Conservation (phyloP, 768 basidiomycete species). For the Lentinula guzmanii region DNA sequence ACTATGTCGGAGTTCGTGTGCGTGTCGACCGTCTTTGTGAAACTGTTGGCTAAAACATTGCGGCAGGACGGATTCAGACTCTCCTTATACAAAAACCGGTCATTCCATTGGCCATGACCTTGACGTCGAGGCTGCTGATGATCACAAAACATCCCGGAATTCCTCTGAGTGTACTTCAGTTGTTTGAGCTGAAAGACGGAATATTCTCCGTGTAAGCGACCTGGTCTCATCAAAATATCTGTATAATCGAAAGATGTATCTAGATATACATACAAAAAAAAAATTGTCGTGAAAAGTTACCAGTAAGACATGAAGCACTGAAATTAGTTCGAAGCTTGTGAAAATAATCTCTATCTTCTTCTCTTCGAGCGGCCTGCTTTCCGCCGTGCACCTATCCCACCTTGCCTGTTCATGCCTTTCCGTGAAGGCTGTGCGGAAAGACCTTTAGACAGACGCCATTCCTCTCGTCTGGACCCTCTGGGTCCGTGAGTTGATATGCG, state of each 20-base stretch:
- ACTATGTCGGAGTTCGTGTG: constrained; percentile 54
- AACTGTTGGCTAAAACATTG: not conserved
- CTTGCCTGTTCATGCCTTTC: constrained; percentile 63
- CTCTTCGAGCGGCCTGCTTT: constrained; percentile 69
- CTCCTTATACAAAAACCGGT: not conserved
- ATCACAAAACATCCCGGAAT: not conserved
- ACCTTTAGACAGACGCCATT: constrained; percentile 82
- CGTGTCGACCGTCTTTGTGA: constrained; percentile 12
- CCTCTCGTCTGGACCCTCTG: constrained; percentile 68
- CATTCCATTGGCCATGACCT: not conserved
- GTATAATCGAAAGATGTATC: not conserved
- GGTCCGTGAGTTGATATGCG: constrained; percentile 79
- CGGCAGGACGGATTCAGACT: not conserved
- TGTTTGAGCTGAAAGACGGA: not conserved
- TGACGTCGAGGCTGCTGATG: not conserved
- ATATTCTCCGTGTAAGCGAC: not conserved
- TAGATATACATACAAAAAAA: not conserved
- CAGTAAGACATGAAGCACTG: no score
- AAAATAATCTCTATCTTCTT: constrained; percentile 43
- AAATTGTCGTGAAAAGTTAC: no score
- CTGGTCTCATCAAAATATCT: no score
- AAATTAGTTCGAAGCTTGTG: not conserved
- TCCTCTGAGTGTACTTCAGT: not conserved
- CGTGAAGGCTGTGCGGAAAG: constrained; percentile 44
- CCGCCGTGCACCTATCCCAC: constrained; percentile 49